A percentile compares a stretch with the other conserved stretches of the same genome.
These are phyloP conservation scores for Trematosphaeria pertusa DNA, from an alignment of 2,329 filamentous ascomycete species.

Conservation along the genomic window DNA sequence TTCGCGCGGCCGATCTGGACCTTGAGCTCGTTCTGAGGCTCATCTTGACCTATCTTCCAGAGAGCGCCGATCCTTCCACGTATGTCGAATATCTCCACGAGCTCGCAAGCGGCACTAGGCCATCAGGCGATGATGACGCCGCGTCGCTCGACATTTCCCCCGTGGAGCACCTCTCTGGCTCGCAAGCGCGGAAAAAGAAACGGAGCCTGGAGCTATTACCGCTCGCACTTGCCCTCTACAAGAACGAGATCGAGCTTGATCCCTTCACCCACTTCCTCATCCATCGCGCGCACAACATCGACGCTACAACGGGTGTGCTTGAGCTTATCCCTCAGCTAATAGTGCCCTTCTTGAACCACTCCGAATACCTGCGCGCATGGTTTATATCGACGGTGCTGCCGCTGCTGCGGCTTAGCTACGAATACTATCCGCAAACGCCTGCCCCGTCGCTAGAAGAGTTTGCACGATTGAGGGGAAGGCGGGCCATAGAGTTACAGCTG, in stretches of 20 bases:
- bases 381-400: constrained; percentile 73
- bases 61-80: constrained; percentile 67
- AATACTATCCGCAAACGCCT: constrained; percentile 68
- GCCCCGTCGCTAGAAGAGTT: constrained; percentile 68
- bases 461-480: constrained; percentile 64
- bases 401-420: constrained; percentile 70
- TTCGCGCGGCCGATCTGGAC: constrained; percentile 64
- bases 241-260: constrained; percentile 60
- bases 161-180: constrained; percentile 66
- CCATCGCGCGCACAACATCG: constrained; percentile 71
- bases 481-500: constrained; percentile 68
- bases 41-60: constrained; percentile 78
- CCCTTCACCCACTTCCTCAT: constrained; percentile 69
- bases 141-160: constrained; percentile 60
- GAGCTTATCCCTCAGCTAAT: constrained; percentile 72
- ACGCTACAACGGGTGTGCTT: constrained; percentile 74
- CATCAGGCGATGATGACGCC: constrained; percentile 45
- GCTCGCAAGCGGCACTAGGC: constrained; percentile 59
- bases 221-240: constrained; percentile 60
- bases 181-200: constrained; percentile 68
- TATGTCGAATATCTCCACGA: constrained; percentile 69
- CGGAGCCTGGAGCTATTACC: constrained; percentile 68
- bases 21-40: constrained; percentile 73
- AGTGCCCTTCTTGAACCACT: constrained; percentile 70
- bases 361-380: constrained; percentile 70